Percentiles rank a stretch among this genome's conserved stretches.
These are phyloP conservation scores for Tremella yokohamensis DNA, from an alignment of 768 basidiomycete genomes.

Conservation along the genomic window DNA sequence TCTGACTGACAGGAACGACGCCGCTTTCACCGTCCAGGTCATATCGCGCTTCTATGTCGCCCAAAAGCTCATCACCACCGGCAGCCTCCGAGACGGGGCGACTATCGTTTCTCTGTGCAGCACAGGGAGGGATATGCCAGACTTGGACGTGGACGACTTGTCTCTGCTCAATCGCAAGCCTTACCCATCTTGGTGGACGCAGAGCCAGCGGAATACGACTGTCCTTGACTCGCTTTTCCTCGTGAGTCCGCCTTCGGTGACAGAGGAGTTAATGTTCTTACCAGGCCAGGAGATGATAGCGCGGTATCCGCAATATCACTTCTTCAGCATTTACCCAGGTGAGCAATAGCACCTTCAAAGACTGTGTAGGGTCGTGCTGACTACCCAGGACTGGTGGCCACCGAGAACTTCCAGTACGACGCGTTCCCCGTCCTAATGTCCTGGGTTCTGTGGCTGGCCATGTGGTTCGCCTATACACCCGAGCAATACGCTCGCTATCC, in stretches of 20 bases:
- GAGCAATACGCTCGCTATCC: background rate
- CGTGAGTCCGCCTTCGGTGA: too few species aligned
- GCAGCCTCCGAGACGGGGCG: conserved; percentile 2
- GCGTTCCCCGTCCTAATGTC: background rate
- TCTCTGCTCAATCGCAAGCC: conserved; percentile 13
- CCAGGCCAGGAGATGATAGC: too few species aligned
- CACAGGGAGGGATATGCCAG: conserved; percentile 13
- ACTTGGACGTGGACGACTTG: conserved; percentile 21
- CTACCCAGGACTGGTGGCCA: background rate
- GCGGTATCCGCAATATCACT: too few species aligned
- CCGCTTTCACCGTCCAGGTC: conserved; percentile 23
- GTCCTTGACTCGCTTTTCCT: too few species aligned
- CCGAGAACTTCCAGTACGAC: background rate
- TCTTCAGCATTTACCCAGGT: too few species aligned
- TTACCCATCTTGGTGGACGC: too few species aligned
- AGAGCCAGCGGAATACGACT: too few species aligned
- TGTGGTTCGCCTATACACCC: background rate
- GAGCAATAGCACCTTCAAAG: too few species aligned
- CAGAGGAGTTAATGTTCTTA: too few species aligned
- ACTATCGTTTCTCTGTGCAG: conserved; percentile 21
- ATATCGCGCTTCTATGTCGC: conserved; percentile 25
- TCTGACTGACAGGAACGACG: conserved; percentile 4
- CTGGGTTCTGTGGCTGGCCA: conserved; percentile 1
- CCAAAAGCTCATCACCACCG: conserved; percentile 7
- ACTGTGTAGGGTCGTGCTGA: background rate